phyloP scores from a whole-genome alignment of 176 grass and related monocot genomes.

The Pontederia crassipes region DNA sequence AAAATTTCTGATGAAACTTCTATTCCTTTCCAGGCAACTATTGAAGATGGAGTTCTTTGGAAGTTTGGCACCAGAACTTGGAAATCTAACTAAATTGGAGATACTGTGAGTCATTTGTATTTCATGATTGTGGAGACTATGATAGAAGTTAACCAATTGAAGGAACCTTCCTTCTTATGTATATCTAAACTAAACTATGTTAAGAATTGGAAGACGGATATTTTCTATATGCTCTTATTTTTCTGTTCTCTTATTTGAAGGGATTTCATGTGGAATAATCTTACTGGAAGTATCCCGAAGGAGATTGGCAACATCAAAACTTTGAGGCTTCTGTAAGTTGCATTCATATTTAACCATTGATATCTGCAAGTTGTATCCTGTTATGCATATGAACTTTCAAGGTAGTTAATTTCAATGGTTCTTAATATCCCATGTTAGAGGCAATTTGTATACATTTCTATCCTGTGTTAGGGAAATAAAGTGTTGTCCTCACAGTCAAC shows the following conservation, averaged over 20 bases:
- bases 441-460: too few species aligned
- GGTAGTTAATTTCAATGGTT: too few species aligned
- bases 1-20: background rate
- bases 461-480: too few species aligned
- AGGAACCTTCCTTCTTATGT: background rate
- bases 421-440: too few species aligned
- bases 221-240: background rate
- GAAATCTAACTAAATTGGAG: slow-evolving; percentile 45
- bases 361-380: too few species aligned
- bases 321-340: slow-evolving; percentile 66
- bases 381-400: too few species aligned
- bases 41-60: slow-evolving; percentile 76
- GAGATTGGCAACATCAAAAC: slow-evolving; percentile 73
- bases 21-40: slow-evolving; percentile 40
- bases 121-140: background rate
- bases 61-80: slow-evolving; percentile 67
- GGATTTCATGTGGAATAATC: slow-evolving; percentile 95
- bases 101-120: slow-evolving; percentile 46
- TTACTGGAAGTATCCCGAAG: slow-evolving; percentile 80
- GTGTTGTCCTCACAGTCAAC: too few species aligned
- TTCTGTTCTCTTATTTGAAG: slow-evolving; percentile 26
- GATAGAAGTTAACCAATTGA: background rate
- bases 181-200: background rate
- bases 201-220: background rate
- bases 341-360: too few species aligned